Percentiles rank a stretch among this genome's conserved stretches.
Conservation (phyloP, 2,329 filamentous ascomycete genomes). For the Pseudogymnoascus sp. region DNA sequence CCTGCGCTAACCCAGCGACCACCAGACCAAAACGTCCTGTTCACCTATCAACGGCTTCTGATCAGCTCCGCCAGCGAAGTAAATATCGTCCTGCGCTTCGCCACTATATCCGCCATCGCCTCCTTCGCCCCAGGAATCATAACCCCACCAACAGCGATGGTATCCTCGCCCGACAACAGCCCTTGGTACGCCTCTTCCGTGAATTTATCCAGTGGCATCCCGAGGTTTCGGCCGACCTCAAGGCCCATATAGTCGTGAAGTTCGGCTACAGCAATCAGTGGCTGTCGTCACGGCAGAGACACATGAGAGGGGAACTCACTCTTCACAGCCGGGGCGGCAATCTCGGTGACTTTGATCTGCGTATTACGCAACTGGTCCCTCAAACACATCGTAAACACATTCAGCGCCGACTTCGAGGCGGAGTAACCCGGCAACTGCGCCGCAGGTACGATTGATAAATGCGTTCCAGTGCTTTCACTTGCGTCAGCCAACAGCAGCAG, state of each 20-base stretch:
- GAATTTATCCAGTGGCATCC: conserved; percentile 42
- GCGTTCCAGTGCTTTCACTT: conserved; percentile 18
- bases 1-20: background rate
- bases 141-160: conserved; percentile 18
- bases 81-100: background rate
- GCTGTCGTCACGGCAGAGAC: background rate
- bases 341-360: conserved; percentile 35
- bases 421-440: conserved; percentile 33
- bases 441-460: conserved; percentile 18
- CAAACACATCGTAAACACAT: conserved; percentile 36
- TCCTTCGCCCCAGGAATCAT: background rate
- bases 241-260: conserved; percentile 40
- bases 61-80: background rate
- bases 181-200: conserved; percentile 29
- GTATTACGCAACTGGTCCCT: conserved; percentile 34
- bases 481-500: conserved; percentile 12
- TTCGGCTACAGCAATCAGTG: conserved; percentile 25
- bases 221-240: conserved; percentile 35
- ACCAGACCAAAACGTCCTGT: background rate
- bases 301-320: conserved; percentile 11
- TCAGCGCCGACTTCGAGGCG: conserved; percentile 39
- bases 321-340: conserved; percentile 31
- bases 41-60: background rate
- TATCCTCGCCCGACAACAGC: conserved; percentile 15
- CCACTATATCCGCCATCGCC: background rate